phyloP scores from a whole-genome alignment of 345 rosid species.

The Gossypium rotundifolium region DNA sequence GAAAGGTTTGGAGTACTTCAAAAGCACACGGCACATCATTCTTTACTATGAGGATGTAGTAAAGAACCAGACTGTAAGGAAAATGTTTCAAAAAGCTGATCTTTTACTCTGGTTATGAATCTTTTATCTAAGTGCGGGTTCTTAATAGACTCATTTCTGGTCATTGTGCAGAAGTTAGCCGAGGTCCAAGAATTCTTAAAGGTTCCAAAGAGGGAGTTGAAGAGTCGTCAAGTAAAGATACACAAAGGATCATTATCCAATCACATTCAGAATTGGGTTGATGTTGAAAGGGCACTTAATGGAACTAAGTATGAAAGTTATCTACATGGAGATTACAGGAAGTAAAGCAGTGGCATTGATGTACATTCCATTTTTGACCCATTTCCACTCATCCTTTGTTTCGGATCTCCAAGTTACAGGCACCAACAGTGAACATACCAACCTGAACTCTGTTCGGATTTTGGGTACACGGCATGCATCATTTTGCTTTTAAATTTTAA shows the following conservation, averaged over 20 bases:
- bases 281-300: slow-evolving; percentile 53
- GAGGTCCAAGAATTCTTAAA: slow-evolving; percentile 79
- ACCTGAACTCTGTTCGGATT: slow-evolving; percentile 30
- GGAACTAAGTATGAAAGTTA: slow-evolving; percentile 63
- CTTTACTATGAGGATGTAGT: slow-evolving; percentile 87
- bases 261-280: slow-evolving; percentile 73
- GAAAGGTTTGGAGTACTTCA: slow-evolving; percentile 77
- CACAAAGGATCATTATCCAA: slow-evolving; percentile 70
- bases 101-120: background rate
- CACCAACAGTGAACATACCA: slow-evolving; percentile 16
- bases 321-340: slow-evolving; percentile 45
- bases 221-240: slow-evolving; percentile 90
- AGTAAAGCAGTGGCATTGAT: slow-evolving; percentile 27
- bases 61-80: slow-evolving; percentile 71
- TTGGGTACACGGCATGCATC: slow-evolving; percentile 24
- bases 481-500: background rate
- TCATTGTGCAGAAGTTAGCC: slow-evolving; percentile 48
- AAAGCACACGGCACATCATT: slow-evolving; percentile 66
- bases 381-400: slow-evolving; percentile 1
- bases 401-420: slow-evolving; percentile 18
- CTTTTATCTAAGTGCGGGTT: background rate
- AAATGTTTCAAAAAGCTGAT: background rate
- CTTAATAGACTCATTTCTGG: background rate
- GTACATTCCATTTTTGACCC: slow-evolving; percentile 24
- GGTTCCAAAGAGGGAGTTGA: slow-evolving; percentile 62